Base-by-base conservation (phyloP, 495 filamentous ascomycete genomes). In the Elaphomyces granulatus region DNA sequence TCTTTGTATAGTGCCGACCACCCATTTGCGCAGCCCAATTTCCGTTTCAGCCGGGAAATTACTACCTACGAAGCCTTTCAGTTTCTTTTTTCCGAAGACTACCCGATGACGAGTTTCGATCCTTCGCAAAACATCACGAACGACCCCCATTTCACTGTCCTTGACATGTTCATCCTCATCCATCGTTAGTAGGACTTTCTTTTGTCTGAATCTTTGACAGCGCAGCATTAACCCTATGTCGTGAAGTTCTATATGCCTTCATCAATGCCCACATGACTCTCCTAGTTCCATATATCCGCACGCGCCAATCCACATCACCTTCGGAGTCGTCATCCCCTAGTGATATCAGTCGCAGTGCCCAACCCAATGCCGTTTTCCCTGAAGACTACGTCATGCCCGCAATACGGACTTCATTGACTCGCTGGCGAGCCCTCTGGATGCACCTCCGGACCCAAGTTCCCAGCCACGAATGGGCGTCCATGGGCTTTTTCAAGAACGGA, bases 131-230 rank as follows among this genome's bases (percentile, higher is more conserved):
- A 50, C 12, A 26, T 35, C 7, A 16, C 34, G 19, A 26, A 49
- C 56, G 40, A 41, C 44, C 8, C 12, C 12, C 6, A 28, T 6
- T 40, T 63, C 2, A 64, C 54, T 0, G 45, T 60, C 2, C 18
- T 64, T 3, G 64, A 68, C 38, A 66, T 63, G 59, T 68, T 64
- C 38, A 55, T 65, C 3, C 32, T 68, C 14, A 64, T 68, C 17
- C 64, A 68, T 37, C 33, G 64, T 66, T 56, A 34, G 56, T 43
- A n/a, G 8, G n/a, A n/a, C n/a, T n/a, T n/a, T n/a, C n/a, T n/a
- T n/a, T n/a, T n/a, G n/a, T n/a, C n/a, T n/a, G n/a, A n/a, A n/a
- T n/a, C n/a, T n/a, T n/a, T n/a, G n/a, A n/a, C n/a, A n/a, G n/a
- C n/a, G n/a, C n/a, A n/a, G n/a, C n/a, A n/a, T n/a, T n/a, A n/a